Evolutionary conservation across 345 rosid species (phyloP).

Genomic region (Citrus cavaleriei): DNA sequence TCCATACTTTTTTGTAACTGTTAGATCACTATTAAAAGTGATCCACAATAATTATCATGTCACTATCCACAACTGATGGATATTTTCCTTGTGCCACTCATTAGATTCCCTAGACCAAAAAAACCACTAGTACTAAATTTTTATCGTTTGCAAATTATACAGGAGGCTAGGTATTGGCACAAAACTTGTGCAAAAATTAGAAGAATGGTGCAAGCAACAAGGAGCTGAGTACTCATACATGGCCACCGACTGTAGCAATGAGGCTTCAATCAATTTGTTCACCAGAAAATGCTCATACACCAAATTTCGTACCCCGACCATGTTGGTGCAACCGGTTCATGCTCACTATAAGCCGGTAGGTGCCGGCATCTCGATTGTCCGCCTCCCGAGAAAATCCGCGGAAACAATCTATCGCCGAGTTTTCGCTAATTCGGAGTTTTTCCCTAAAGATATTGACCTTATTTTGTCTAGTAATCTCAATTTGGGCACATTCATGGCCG

Average conservation of each 20-base stretch:
- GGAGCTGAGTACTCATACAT: conserved; percentile 68
- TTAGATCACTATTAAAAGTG: background rate
- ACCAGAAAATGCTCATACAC: conserved; percentile 46
- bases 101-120: background rate
- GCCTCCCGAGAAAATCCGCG: conserved; percentile 28
- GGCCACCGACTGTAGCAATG: conserved; percentile 68
- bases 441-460: conserved; percentile 51
- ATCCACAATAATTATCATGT: conserved; percentile 3
- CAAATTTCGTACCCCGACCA: conserved; percentile 51
- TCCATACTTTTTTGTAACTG: background rate
- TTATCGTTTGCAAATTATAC: conserved; percentile 4
- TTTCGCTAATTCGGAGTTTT: conserved; percentile 51
- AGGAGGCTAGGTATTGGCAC: conserved; percentile 71
- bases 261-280: conserved; percentile 65
- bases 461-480: conserved; percentile 41
- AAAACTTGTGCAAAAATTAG: conserved; percentile 49
- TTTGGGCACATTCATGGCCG: conserved; percentile 70
- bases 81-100: background rate
- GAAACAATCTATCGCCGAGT: conserved; percentile 35
- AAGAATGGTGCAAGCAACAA: conserved; percentile 60
- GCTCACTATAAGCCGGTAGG: conserved; percentile 46
- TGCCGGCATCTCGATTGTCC: conserved; percentile 32
- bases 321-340: conserved; percentile 75
- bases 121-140: background rate
- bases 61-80: background rate